Conservation (phyloP, 768 basidiomycete genomes). For the Clavaria fumosa region DNA sequence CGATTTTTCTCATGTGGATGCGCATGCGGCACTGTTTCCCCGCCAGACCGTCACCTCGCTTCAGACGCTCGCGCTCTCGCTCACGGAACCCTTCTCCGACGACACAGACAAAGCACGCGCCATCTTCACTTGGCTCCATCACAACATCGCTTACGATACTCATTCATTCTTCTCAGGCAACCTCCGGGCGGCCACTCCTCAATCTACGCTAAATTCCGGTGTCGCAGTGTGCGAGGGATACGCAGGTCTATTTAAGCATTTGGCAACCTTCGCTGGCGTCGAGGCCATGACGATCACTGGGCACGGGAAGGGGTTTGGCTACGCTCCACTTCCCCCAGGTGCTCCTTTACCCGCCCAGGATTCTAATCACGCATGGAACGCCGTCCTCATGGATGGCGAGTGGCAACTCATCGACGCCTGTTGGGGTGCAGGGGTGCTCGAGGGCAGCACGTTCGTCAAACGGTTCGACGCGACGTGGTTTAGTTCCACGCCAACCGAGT, state of each 20-base stretch:
- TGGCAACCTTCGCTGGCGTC: slow-evolving; percentile 25
- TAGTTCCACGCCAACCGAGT: slow-evolving; percentile 26
- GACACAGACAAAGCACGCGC: slow-evolving; percentile 32
- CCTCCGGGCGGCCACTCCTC: slow-evolving; percentile 21
- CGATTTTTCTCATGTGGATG: slow-evolving; percentile 28
- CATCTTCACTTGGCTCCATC: slow-evolving; percentile 32
- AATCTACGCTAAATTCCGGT: slow-evolving; percentile 26
- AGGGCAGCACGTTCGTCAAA: slow-evolving; percentile 20
- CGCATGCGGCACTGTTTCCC: slow-evolving; percentile 29
- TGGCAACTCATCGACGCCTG: slow-evolving; percentile 34
- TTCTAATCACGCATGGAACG: slow-evolving; percentile 35
- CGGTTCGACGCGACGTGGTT: slow-evolving; percentile 28
- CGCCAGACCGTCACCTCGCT: slow-evolving; percentile 25
- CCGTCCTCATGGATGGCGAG: slow-evolving; percentile 26
- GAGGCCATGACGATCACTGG: slow-evolving; percentile 27
- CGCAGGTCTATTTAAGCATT: slow-evolving; percentile 26
- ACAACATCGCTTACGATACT: slow-evolving; percentile 31
- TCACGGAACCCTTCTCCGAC: slow-evolving; percentile 26
- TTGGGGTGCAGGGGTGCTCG: slow-evolving; percentile 33
- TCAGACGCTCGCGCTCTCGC: slow-evolving; percentile 24
- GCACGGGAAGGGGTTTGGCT: slow-evolving; percentile 33
- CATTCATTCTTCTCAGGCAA: slow-evolving; percentile 29
- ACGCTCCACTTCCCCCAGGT: slow-evolving; percentile 18
- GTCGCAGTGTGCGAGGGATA: slow-evolving; percentile 37
- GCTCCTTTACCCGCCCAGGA: slow-evolving; percentile 22